Base-by-base conservation (phyloP, 371 early-diverging fungal genomes). In the Mortierella sp. region DNA sequence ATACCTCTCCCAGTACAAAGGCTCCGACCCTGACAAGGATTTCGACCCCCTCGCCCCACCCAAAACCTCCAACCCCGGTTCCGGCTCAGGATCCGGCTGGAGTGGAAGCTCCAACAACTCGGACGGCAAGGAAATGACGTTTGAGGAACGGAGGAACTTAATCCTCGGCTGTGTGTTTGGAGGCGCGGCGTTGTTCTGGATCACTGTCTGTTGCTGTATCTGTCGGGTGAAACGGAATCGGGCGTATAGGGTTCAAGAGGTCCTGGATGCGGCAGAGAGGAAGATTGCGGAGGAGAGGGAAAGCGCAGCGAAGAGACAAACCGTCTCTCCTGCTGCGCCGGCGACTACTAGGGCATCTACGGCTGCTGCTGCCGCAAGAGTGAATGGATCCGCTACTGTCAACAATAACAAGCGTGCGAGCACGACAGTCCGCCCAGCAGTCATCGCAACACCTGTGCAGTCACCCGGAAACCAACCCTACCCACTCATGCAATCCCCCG, bases 11-110 rank as follows among this genome's bases (percentile, higher is more conserved):
- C 41, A 58, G 21, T 75, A 46, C 49, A 58, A 60, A 24, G 75
- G 75, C 2, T 2, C 75, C 49, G 49, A 75, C 11, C 75, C 75
- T 1, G 75, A 75, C 38, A 60, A 60, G 14, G 75, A 75, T 46
- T 48, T 44, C 21, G 75, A 75, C 29, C 75, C 75, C 10, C 7
- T 18, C 4, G 43, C 38, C 1, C 65, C 65, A 21, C 38, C 65
- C 8, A 65, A 65, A 16, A 10, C 48, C 51, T 21, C 51, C 21
- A 46, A 46, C 12, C 1, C 46, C 14, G 16, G 18, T 14, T 32
- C 12, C 4, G 60, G 60, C 35, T 32, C 29, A 7, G 21, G 65
- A 7, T 55, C 55, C n/a, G n/a, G 55, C 8, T n/a, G 27, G 8
- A 8, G 27, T 8, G 56, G 56, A 56, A 27, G 27, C 32, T 60